These are phyloP conservation scores for Fraxinus floribunda DNA, from an alignment of 305 asterid genomes.

Conservation along the genomic window DNA sequence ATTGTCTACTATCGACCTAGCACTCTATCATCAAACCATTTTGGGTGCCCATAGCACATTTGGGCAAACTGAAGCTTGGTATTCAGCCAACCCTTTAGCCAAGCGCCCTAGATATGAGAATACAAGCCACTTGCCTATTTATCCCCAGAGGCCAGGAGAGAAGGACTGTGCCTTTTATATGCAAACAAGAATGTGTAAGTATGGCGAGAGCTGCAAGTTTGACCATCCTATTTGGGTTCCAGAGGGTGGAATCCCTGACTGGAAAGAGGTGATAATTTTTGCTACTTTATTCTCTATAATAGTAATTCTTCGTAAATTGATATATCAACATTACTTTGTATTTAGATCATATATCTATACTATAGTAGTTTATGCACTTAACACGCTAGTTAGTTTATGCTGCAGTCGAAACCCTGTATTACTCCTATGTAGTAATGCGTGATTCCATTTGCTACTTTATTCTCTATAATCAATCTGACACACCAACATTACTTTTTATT, in stretches of 20 bases:
- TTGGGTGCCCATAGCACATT: constrained; percentile 74
- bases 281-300: constrained; percentile 34
- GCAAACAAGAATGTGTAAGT: constrained; percentile 99
- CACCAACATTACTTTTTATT: neutral
- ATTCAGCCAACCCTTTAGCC: constrained; percentile 74
- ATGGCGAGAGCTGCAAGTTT: constrained; percentile 97
- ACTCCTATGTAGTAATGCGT: neutral
- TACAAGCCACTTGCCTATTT: constrained; percentile 86
- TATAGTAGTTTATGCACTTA: constrained; percentile 19
- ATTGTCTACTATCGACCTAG: constrained; percentile 77
- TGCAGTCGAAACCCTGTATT: neutral
- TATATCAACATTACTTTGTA: constrained; percentile 22
- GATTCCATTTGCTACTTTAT: neutral
- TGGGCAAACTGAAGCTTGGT: constrained; percentile 98
- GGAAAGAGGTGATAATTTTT: constrained; percentile 97
- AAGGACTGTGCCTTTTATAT: constrained; percentile 98
- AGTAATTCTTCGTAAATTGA: constrained; percentile 25
- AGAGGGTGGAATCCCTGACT: constrained; percentile 99
- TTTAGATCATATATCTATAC: constrained; percentile 12
- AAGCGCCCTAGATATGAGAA: constrained; percentile 95
- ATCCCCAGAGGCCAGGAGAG: constrained; percentile 99
- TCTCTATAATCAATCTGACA: neutral
- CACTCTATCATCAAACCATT: constrained; percentile 81
- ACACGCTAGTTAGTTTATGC: neutral
- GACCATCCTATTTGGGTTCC: constrained; percentile 99